phyloP scores from a whole-genome alignment of 2,329 filamentous ascomycete genomes.

The Pyricularia sp. region DNA sequence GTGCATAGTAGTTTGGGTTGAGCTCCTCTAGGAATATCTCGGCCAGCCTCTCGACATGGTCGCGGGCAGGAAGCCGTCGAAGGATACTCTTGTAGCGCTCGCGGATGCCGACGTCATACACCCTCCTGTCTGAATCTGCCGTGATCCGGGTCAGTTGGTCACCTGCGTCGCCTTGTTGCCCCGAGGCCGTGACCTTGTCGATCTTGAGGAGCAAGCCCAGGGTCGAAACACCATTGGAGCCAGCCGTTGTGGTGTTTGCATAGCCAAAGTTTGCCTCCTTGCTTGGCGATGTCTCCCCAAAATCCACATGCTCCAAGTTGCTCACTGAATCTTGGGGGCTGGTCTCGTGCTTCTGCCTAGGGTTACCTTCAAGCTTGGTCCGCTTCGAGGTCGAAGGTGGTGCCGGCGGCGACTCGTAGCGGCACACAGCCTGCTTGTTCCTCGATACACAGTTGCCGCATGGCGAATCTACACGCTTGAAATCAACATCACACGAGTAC shows the following conservation, averaged over 20 bases:
- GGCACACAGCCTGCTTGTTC: conserved; percentile 45
- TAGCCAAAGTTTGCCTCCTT: conserved; percentile 44
- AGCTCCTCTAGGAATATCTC: conserved; percentile 46
- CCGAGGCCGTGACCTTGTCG: conserved; percentile 27
- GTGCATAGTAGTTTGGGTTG: conserved; percentile 48
- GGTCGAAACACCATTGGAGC: conserved; percentile 33
- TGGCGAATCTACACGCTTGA: conserved; percentile 24
- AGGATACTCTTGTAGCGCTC: conserved; percentile 51
- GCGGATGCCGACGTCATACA: conserved; percentile 31
- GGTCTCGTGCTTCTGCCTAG: neutral
- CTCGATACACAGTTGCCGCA: conserved; percentile 51
- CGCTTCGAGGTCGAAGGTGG: conserved; percentile 21
- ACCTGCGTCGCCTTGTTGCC: neutral
- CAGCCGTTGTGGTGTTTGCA: conserved; percentile 26
- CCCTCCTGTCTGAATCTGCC: conserved; percentile 16
- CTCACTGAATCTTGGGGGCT: neutral
- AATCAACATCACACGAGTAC: neutral
- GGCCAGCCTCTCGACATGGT: conserved; percentile 44
- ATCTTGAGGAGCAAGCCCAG: conserved; percentile 46
- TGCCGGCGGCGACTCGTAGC: conserved; percentile 43
- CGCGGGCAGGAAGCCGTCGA: conserved; percentile 45
- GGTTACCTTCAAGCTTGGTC: neutral
- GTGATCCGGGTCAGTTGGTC: conserved; percentile 4
- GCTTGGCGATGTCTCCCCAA: conserved; percentile 16
- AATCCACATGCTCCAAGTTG: neutral